Percentiles rank a stretch among this genome's conserved stretches.
Conservation (phyloP, 2,329 filamentous ascomycete species). For the Curvularia eragrostidis region DNA sequence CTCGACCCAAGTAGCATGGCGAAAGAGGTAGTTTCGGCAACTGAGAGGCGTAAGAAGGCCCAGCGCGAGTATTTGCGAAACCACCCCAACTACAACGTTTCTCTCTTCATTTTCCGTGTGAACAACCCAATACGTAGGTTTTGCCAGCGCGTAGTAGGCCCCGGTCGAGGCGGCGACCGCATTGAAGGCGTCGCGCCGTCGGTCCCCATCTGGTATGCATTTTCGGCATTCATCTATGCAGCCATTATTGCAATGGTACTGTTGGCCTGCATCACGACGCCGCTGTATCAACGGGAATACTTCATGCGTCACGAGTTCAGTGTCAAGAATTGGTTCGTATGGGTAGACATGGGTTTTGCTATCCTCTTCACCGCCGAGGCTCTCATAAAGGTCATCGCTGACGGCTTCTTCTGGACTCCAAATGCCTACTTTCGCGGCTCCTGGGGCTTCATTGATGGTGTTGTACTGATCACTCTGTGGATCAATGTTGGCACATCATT, state of each 20-base stretch:
- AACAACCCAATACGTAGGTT: constrained; percentile 77
- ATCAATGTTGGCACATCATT: constrained; percentile 89
- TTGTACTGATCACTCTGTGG: constrained; percentile 93
- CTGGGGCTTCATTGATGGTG: constrained; percentile 93
- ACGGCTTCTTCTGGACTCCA: constrained; percentile 94
- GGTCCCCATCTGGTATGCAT: constrained; percentile 87
- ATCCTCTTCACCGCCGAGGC: constrained; percentile 86
- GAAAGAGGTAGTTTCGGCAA: constrained; percentile 83
- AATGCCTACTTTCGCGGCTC: constrained; percentile 97
- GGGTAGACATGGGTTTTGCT: constrained; percentile 90
- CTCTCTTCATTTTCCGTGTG: constrained; percentile 84
- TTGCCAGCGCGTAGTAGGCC: constrained; percentile 90
- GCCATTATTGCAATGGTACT: constrained; percentile 98
- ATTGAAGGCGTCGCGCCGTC: constrained; percentile 91
- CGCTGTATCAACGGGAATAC: constrained; percentile 90
- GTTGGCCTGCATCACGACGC: constrained; percentile 91
- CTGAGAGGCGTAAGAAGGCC: constrained; percentile 80
- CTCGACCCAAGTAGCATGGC: constrained; percentile 88
- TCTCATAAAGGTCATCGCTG: constrained; percentile 88
- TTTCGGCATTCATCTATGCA: constrained; percentile 92
- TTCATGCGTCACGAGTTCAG: constrained; percentile 68
- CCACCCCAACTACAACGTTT: constrained; percentile 91
- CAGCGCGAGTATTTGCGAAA: constrained; percentile 89
- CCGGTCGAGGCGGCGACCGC: constrained; percentile 83
- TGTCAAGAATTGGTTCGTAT: constrained; percentile 88